These are phyloP conservation scores for Aspergillus aculeatinus DNA, from an alignment of 2,329 filamentous ascomycete genomes.

Conservation along the genomic window DNA sequence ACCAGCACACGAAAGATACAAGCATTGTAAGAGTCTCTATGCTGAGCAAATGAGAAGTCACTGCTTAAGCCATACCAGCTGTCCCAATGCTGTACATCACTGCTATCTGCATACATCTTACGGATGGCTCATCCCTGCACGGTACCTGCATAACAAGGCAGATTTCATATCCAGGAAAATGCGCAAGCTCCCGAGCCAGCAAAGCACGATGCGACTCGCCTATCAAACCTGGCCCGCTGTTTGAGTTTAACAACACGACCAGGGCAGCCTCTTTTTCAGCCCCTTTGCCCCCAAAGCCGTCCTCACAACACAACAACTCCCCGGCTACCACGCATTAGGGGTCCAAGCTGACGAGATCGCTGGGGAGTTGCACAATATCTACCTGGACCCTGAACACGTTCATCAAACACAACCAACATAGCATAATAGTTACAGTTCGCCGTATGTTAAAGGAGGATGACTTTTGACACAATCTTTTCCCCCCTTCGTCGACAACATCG, in stretches of 20 bases:
- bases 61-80: neutral
- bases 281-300: slow-evolving; percentile 2
- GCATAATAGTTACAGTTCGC: neutral
- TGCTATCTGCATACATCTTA: neutral
- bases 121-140: neutral
- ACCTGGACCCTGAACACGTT: neutral
- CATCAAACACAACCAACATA: neutral
- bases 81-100: neutral
- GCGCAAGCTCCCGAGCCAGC: neutral
- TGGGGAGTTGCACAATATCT: neutral
- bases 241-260: neutral
- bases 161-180: neutral
- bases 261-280: neutral
- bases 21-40: neutral
- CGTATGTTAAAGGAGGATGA: neutral
- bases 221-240: neutral
- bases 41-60: neutral
- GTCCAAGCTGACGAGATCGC: neutral
- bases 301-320: neutral
- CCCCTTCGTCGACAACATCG: neutral
- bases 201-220: neutral
- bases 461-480: too few species aligned
- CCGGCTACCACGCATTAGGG: neutral
- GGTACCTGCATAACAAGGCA: neutral
- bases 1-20: neutral